A percentile compares a stretch with the other conserved stretches of the same genome.
phyloP scores from a whole-genome alignment of 345 rosid species.

The Rhizophora apiculata region DNA sequence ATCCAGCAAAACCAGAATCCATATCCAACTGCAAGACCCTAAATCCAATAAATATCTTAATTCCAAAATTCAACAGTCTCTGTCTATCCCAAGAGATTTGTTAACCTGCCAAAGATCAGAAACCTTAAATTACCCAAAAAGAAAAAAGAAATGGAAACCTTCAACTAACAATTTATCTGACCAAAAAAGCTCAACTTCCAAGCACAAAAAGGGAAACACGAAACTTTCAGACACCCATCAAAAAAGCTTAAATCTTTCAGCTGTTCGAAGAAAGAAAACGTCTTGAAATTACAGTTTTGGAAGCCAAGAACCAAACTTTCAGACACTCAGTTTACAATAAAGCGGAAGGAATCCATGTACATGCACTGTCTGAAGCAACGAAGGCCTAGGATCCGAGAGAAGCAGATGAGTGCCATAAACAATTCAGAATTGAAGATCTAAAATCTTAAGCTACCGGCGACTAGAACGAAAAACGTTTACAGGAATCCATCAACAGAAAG shows the following conservation, averaged over 20 bases:
- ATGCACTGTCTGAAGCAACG: no score
- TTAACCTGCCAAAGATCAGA: no score
- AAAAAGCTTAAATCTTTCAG: background rate
- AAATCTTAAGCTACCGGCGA: no score
- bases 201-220: background rate
- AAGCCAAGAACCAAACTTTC: background rate
- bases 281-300: no score
- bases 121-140: no score
- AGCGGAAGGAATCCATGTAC: background rate
- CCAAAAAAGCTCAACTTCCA: background rate
- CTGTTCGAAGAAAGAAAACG: background rate
- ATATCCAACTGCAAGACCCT: slow-evolving; percentile 18
- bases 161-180: background rate
- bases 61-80: background rate
- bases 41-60: slow-evolving; percentile 4
- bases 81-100: background rate
- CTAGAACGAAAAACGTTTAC: no score
- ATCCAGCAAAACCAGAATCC: slow-evolving; percentile 21
- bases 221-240: no score
- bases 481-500: no score
- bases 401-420: no score
- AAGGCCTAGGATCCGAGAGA: no score
- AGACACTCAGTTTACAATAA: background rate
- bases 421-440: no score
- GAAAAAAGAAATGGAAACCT: no score